Evolutionary conservation across 805 yeast genomes (phyloP).

Genomic region (Yarrowia deformans): DNA sequence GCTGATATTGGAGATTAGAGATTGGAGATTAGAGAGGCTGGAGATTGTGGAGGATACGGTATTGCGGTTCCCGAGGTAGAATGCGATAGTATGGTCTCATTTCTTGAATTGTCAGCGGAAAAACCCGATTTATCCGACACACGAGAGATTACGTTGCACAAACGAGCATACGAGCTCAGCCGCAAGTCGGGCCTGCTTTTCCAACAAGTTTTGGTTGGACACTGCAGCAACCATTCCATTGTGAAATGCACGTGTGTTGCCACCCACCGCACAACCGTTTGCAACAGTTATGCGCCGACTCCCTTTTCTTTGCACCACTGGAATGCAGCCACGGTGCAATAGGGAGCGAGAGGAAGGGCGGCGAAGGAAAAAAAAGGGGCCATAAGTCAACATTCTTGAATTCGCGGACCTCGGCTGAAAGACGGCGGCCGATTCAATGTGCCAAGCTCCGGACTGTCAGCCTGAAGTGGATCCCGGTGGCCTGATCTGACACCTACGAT

Average conservation of each 20-base stretch:
- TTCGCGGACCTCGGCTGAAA: constrained; percentile 3
- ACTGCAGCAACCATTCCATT: constrained; percentile 1
- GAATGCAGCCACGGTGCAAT: constrained; percentile 21
- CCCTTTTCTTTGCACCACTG: neutral
- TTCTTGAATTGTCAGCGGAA: no score
- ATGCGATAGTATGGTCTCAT: no score
- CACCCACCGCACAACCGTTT: constrained; percentile 10
- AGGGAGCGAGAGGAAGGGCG: neutral
- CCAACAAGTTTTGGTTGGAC: no score
- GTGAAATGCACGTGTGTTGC: constrained; percentile 3
- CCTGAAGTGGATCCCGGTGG: no score
- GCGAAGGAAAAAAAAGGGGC: neutral
- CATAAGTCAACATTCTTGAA: neutral
- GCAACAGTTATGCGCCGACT: neutral
- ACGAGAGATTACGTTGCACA: constrained; percentile 8
- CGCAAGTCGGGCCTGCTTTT: neutral
- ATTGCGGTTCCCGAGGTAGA: neutral
- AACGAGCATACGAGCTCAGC: constrained; percentile 8
- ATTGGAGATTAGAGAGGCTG: no score
- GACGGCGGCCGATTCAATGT: no score
- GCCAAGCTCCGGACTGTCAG: no score
- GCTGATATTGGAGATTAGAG: neutral
- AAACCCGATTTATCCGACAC: constrained; percentile 3
- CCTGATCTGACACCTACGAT: no score
- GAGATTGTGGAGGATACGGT: constrained; percentile 1